Percentiles rank a stretch among this genome's conserved stretches.
Conservation (phyloP, 75 land plant genomes). For the Chamaecyparis obtusa region DNA sequence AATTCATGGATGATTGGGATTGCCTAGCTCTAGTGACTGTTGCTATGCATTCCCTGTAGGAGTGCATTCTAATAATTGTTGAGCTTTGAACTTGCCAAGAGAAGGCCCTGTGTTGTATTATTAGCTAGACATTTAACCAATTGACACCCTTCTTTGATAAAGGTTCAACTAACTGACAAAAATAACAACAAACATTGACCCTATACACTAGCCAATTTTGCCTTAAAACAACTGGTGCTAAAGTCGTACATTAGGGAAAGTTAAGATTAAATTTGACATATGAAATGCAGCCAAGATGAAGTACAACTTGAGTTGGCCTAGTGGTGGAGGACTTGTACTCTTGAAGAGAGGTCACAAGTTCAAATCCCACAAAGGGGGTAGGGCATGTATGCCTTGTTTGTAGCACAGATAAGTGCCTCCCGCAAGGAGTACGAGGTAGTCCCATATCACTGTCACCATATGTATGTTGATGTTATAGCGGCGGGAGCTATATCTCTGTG, state of each 20-base stretch:
- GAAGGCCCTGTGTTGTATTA: neutral
- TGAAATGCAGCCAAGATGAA: neutral
- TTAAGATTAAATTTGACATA: neutral
- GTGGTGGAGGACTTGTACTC: too few species aligned
- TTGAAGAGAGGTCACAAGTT: too few species aligned
- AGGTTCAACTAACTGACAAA: neutral
- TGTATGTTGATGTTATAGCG: too few species aligned
- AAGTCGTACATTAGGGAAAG: neutral
- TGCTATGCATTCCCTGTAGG: neutral
- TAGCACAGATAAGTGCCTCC: too few species aligned
- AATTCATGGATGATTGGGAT: neutral
- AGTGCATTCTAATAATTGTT: too few species aligned
- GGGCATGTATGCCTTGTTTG: too few species aligned
- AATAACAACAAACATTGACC: neutral
- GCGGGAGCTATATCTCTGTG: too few species aligned
- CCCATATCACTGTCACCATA: too few species aligned
- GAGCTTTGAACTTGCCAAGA: neutral
- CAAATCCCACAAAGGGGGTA: too few species aligned
- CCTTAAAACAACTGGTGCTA: neutral
- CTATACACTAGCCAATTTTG: neutral
- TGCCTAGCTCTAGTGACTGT: conserved; percentile 1
- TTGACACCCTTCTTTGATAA: neutral
- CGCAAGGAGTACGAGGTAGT: too few species aligned
- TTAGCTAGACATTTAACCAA: neutral
- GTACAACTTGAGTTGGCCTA: too few species aligned